Conservation (phyloP, 306 rosid genomes). For the Sicyos baderoa region DNA sequence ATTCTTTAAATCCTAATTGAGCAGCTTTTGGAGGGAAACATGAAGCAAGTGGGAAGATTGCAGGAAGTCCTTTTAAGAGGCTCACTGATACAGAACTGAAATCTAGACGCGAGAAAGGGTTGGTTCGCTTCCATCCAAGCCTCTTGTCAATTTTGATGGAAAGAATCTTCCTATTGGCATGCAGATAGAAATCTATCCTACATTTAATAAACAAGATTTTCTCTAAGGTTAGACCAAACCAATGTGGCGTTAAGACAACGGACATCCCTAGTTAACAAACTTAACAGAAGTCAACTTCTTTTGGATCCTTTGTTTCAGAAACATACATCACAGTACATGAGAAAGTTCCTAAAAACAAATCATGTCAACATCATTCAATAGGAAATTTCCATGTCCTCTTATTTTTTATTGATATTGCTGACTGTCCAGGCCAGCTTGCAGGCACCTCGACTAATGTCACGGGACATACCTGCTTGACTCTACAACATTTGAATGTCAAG, state of each 20-base stretch:
- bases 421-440: too few species aligned
- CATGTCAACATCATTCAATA: neutral
- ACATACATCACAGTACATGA: neutral
- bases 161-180: neutral
- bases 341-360: slow-evolving; percentile 12
- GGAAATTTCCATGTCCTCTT: too few species aligned
- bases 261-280: neutral
- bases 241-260: neutral
- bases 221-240: neutral
- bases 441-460: too few species aligned
- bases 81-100: too few species aligned
- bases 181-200: neutral
- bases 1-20: too few species aligned
- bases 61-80: too few species aligned
- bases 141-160: neutral
- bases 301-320: neutral
- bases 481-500: too few species aligned
- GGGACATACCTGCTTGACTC: too few species aligned
- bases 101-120: too few species aligned
- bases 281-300: neutral
- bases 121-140: neutral
- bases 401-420: too few species aligned
- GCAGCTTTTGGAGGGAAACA: too few species aligned
- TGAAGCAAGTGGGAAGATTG: too few species aligned
- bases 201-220: neutral